Conservation (phyloP, 345 rosid species). For the Clausena lansium region DNA sequence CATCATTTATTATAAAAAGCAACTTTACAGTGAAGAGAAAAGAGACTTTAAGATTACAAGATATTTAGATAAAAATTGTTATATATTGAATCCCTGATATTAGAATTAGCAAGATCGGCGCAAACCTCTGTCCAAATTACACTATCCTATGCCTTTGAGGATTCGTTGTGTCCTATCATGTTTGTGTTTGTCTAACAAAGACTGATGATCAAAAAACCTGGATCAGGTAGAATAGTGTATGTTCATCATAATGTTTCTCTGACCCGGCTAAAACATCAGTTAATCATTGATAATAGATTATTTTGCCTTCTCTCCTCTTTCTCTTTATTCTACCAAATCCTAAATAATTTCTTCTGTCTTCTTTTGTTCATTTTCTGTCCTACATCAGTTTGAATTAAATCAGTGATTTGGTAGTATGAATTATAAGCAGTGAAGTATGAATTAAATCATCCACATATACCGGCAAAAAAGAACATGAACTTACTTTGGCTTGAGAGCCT, state of each 20-base stretch:
- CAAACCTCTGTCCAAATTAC: too few relatives aligned
- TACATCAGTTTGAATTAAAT: too few relatives aligned
- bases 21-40: background rate
- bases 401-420: too few relatives aligned
- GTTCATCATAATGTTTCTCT: background rate
- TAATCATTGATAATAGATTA: background rate
- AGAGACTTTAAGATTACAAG: background rate
- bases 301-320: background rate
- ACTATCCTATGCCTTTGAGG: too few relatives aligned
- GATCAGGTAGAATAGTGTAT: background rate
- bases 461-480: background rate
- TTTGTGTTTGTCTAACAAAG: too few relatives aligned
- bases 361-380: background rate
- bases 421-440: too few relatives aligned
- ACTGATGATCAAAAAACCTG: background rate
- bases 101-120: too few relatives aligned
- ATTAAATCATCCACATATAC: background rate
- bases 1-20: background rate
- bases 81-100: too few relatives aligned
- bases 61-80: too few relatives aligned
- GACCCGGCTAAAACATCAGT: background rate
- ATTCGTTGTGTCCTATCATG: too few relatives aligned
- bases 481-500: slow-evolving; percentile 68
- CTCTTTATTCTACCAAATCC: background rate
- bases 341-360: background rate